Evolutionary conservation across 225 moss, liverwort and hornwort species (phyloP).

Genomic region (Polytrichum commune): DNA sequence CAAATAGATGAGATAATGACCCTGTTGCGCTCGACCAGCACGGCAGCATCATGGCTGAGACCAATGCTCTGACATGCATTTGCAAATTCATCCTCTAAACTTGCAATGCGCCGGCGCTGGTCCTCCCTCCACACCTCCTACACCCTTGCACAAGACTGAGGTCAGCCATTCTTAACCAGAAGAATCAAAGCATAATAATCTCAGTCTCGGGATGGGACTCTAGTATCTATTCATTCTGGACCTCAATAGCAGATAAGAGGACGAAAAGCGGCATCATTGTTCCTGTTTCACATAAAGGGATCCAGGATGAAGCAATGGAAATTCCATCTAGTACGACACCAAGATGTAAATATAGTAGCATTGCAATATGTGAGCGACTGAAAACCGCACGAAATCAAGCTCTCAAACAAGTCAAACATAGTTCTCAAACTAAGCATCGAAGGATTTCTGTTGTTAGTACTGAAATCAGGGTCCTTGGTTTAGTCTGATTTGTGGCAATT

Average conservation of each 20-base stretch:
- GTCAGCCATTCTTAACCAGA: constrained; percentile 21
- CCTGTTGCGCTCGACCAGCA: constrained; percentile 62
- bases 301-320: no score
- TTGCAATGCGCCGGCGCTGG: constrained; percentile 63
- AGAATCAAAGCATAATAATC: constrained; percentile 14
- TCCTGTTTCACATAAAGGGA: no score
- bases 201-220: background rate
- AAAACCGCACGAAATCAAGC: no score
- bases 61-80: constrained; percentile 76
- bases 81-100: constrained; percentile 60
- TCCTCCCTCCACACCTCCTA: constrained; percentile 90
- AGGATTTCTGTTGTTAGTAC: background rate
- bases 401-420: no score
- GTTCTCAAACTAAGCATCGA: no score
- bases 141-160: constrained; percentile 16
- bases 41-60: constrained; percentile 81
- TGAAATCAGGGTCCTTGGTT: background rate
- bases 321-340: no score
- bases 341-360: no score
- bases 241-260: no score
- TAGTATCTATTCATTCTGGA: no score
- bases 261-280: no score
- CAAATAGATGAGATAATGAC: constrained; percentile 22
- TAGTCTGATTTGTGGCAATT: background rate
- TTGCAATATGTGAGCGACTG: no score